phyloP scores from a whole-genome alignment of 2,329 filamentous ascomycete genomes.

The Trichophyton schoenleinii region DNA sequence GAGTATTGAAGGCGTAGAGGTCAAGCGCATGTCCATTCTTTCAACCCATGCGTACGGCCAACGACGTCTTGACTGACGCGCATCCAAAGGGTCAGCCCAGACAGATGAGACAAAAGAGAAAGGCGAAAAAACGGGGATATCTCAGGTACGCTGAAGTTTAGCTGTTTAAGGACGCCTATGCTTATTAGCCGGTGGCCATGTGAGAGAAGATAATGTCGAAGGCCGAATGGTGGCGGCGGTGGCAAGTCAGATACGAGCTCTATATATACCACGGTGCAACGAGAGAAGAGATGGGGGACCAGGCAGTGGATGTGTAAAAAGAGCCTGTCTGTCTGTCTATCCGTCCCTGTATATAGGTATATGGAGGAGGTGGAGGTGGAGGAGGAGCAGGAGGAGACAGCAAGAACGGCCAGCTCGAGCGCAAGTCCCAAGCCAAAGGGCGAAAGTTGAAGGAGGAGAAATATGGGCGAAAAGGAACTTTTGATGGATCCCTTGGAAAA shows the following conservation, averaged over 20 bases:
- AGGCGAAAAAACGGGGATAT: neutral
- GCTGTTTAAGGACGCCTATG: neutral
- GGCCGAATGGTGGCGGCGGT: neutral
- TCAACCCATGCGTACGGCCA: conserved; percentile 18
- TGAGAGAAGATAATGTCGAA: neutral
- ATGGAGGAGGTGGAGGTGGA: too few species aligned
- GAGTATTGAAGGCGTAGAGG: conserved; percentile 31
- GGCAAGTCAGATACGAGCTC: neutral
- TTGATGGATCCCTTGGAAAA: neutral
- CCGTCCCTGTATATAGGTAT: too few species aligned
- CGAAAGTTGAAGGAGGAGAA: neutral
- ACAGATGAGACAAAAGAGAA: neutral
- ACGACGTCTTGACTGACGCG: conserved; percentile 8
- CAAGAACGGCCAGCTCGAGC: too few species aligned
- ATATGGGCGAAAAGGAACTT: conserved; percentile 5
- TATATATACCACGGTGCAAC: neutral
- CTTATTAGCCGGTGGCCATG: neutral
- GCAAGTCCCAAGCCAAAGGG: neutral
- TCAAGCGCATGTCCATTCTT: conserved; percentile 33
- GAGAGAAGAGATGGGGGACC: neutral
- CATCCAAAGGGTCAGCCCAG: conserved; percentile 6
- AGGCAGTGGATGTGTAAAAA: too few species aligned
- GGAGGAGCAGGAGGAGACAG: too few species aligned
- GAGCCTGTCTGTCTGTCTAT: too few species aligned
- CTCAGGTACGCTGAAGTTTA: conserved; percentile 1